These are phyloP conservation scores for Canavalia ensiformis DNA, from an alignment of 306 rosid genomes.

Conservation along the genomic window DNA sequence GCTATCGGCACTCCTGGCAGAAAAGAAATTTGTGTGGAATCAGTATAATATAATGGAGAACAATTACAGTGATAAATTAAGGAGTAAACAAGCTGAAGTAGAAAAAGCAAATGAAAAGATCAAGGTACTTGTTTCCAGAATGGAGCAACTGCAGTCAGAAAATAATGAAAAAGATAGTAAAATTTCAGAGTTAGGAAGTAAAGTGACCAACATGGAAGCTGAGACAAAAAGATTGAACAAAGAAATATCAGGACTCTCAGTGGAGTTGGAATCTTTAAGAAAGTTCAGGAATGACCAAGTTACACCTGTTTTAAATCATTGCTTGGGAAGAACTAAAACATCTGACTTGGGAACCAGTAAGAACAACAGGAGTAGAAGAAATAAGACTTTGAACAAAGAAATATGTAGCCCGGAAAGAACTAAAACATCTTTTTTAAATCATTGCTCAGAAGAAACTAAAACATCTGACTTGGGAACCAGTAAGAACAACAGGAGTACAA, in stretches of 20 bases:
- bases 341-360: constrained; percentile 47
- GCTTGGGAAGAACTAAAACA: constrained; percentile 6
- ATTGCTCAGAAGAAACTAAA: not conserved
- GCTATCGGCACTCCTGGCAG: constrained; percentile 70
- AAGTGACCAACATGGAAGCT: constrained; percentile 61
- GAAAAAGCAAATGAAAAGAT: constrained; percentile 63
- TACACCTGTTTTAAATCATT: constrained; percentile 66
- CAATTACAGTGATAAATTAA: constrained; percentile 60
- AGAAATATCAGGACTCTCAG: constrained; percentile 61
- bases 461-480: constrained; percentile 43
- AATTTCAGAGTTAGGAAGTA: constrained; percentile 58
- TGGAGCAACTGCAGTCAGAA: constrained; percentile 73
- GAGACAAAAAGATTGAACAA: constrained; percentile 67
- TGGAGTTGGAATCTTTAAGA: constrained; percentile 65
- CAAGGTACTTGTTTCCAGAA: constrained; percentile 59
- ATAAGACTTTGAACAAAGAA: constrained; percentile 57
- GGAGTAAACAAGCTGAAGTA: constrained; percentile 62
- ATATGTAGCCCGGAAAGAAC: too few relatives aligned
- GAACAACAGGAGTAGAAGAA: constrained; percentile 51
- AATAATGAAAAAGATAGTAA: constrained; percentile 67
- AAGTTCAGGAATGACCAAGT: constrained; percentile 52
- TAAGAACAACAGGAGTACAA: constrained; percentile 50
- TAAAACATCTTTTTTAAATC: too few relatives aligned
- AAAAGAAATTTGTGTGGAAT: constrained; percentile 90
- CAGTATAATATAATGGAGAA: constrained; percentile 76